phyloP scores from a whole-genome alignment of 2,329 filamentous ascomycete species.

The Sporothrix dimorphospora region DNA sequence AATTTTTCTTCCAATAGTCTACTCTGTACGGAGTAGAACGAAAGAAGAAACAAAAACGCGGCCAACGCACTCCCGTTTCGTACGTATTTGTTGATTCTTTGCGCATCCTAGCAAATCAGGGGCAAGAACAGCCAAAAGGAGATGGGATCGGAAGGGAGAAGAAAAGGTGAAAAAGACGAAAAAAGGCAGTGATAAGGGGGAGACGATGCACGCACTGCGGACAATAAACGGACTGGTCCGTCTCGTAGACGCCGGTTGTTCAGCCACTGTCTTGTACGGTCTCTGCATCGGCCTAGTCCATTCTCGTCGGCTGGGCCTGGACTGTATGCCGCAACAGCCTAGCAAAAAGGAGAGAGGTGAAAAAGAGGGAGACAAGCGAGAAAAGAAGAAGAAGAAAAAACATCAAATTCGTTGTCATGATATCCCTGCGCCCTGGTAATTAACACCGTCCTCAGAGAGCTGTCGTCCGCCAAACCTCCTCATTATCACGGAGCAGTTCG shows the following conservation, averaged over 20 bases:
- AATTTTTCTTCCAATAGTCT: not conserved
- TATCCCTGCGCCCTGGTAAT: not conserved
- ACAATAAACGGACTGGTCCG: not conserved
- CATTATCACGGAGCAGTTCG: not conserved
- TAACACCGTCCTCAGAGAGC: not conserved
- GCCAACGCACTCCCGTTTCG: not conserved
- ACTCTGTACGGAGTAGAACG: no score
- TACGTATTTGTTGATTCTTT: not conserved
- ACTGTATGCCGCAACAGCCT: not conserved
- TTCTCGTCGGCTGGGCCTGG: not conserved
- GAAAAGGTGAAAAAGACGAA: not conserved
- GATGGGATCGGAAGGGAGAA: not conserved
- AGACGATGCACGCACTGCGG: not conserved
- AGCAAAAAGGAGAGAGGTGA: not conserved
- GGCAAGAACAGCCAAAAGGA: not conserved
- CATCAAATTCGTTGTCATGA: not conserved
- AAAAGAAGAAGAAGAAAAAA: not conserved
- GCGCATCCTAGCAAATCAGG: not conserved
- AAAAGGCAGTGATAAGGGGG: not conserved
- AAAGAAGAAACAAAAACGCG: not conserved
- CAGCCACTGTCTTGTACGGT: not conserved
- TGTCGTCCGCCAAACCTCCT: not conserved
- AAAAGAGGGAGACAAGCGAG: not conserved
- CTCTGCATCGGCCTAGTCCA: not conserved
- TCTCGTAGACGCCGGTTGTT: not conserved